Evolutionary conservation across 345 rosid species (phyloP), one percentile per base, ranked within the genome.

Genomic region (Noccaea caerulescens): DNA sequence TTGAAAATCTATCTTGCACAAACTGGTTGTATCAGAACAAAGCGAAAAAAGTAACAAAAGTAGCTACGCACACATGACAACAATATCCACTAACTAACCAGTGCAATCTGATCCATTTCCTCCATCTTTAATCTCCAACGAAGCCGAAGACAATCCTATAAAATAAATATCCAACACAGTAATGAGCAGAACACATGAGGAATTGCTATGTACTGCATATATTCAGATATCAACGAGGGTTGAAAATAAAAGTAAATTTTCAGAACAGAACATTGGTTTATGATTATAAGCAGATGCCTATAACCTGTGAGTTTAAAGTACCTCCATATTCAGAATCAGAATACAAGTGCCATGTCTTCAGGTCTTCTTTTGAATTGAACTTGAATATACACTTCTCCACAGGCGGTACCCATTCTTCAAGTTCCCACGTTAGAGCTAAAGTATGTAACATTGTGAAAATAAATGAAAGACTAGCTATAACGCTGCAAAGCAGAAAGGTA

Each of bases 311-410:
- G 36, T 6, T 46, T 23, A 44, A 62, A 39, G 38, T 84, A 93
- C 98, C 97, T 81, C 97, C 98, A 75, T 79, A 93, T 74, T 91
- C 94, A 55, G 97, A 85, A 80, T 91, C 98, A 2, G 98, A 91
- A 80, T 87, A 91, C 2, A 91, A 78, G 82, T 93, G 97, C 98
- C 98, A 91, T 73, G 75, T 86, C 45, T 85, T 91, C 8, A 93
- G 77, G 77, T 93, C 92, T 59, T 90, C 90, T 80, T 76, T 91
- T 0, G 97, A 84, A 72, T 75, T 78, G 77, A 93, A 93, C 73
- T 78, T 84, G 81, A 88, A 93, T 33, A 93, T 82, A 62, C 61
- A 66, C 77, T 51, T 91, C 78, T 93, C 98, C 7, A 54, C 55
- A 10, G 98, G 96, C 7, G 96, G 98, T 61, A 91, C 80, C 83